Percentiles rank a stretch among this genome's conserved stretches.
These are phyloP conservation scores for Boletus reticulatus DNA, from an alignment of 768 basidiomycete genomes.

Conservation along the genomic window DNA sequence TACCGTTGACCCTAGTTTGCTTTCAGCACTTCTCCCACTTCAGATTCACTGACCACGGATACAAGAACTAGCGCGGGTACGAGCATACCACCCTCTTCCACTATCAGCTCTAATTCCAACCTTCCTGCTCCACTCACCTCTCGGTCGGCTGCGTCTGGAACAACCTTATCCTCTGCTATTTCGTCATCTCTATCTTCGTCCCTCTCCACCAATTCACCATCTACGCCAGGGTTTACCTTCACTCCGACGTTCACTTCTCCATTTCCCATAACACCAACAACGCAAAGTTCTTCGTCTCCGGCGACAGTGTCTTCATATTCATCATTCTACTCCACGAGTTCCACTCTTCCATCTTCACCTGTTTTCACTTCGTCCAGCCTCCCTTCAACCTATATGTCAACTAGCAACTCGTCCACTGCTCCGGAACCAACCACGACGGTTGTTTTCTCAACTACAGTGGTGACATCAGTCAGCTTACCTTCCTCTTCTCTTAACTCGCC, in stretches of 20 bases:
- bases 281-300: not conserved
- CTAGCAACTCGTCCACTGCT: not conserved
- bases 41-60: not conserved
- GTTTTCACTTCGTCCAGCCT: not conserved
- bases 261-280: not conserved
- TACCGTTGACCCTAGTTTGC: slow-evolving; percentile 1
- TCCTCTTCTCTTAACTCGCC: not conserved
- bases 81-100: slow-evolving; percentile 9
- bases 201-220: not conserved
- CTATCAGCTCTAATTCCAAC: slow-evolving; percentile 18
- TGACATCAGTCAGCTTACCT: not conserved
- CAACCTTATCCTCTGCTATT: not conserved
- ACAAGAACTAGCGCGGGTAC: slow-evolving; percentile 17
- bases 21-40: not conserved
- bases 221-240: not conserved
- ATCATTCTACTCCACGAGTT: not conserved
- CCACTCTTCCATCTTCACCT: not conserved
- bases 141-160: not conserved
- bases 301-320: not conserved
- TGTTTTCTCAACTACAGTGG: slow-evolving; percentile 14
- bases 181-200: not conserved
- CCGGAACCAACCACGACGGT: slow-evolving; percentile 9
- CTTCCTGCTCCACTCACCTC: slow-evolving; percentile 3
- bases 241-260: not conserved
- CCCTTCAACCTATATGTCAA: not conserved